Percentiles rank a stretch among this genome's conserved stretches.
These are phyloP conservation scores for Phlebiopsis flavidoalba DNA, from an alignment of 768 basidiomycete species.

Conservation along the genomic window DNA sequence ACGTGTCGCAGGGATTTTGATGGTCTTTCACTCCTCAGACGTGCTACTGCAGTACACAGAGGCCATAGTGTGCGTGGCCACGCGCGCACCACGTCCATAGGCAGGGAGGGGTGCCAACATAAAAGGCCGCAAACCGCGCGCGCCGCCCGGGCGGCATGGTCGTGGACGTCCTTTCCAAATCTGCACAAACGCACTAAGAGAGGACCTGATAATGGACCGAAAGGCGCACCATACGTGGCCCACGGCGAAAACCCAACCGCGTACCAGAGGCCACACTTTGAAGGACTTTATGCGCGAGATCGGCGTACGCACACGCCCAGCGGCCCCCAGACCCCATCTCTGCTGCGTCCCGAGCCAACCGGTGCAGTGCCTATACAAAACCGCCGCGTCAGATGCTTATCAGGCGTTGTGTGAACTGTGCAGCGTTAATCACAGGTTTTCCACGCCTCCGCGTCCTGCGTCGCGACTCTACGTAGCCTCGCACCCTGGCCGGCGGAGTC, in stretches of 20 bases:
- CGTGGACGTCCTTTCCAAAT: constrained; percentile 7
- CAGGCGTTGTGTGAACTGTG: not conserved
- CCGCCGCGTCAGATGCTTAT: too few species aligned
- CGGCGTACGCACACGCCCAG: constrained; percentile 8
- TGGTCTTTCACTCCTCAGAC: too few species aligned
- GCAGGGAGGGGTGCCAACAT: too few species aligned
- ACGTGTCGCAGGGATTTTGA: too few species aligned
- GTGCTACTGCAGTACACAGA: too few species aligned
- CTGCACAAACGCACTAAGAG: too few species aligned
- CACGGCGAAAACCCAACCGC: constrained; percentile 6
- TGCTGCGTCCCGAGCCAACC: constrained; percentile 13
- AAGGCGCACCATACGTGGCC: constrained; percentile 12
- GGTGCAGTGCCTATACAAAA: not conserved
- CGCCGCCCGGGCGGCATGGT: constrained; percentile 9
- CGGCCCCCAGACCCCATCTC: constrained; percentile 3
- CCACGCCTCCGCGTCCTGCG: not conserved
- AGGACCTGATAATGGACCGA: too few species aligned
- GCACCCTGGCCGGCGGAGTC: not conserved
- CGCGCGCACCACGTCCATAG: too few species aligned
- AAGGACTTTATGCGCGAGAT: constrained; percentile 16
- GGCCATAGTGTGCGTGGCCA: too few species aligned
- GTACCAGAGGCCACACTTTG: constrained; percentile 9
- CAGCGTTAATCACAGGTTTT: not conserved
- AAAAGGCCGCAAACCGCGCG: too few species aligned
- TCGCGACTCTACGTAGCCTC: constrained; percentile 10